phyloP scores from a whole-genome alignment of 345 rosid species.

The Brassica juncea region DNA sequence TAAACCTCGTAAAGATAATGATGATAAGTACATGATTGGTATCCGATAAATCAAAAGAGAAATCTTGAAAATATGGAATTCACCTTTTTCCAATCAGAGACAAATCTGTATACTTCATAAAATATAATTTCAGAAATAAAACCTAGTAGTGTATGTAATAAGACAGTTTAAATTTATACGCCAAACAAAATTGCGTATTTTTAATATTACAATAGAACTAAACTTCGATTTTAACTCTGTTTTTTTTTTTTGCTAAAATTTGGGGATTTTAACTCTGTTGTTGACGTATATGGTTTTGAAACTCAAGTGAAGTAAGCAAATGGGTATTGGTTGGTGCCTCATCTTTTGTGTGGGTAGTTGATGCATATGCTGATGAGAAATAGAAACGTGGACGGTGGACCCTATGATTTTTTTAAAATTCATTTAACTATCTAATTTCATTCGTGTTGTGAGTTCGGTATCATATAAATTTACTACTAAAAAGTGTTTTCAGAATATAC shows the following conservation, averaged over 20 bases:
- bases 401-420: slow-evolving; percentile 5
- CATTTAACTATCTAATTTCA: slow-evolving; percentile 2
- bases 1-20: slow-evolving; percentile 38
- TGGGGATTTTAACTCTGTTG: not conserved
- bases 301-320: slow-evolving; percentile 34
- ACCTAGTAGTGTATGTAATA: not conserved
- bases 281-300: slow-evolving; percentile 17
- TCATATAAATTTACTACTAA: not conserved
- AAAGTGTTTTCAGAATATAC: slow-evolving; percentile 9
- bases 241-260: not conserved
- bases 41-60: slow-evolving; percentile 26
- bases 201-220: not conserved
- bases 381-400: slow-evolving; percentile 35
- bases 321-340: slow-evolving; percentile 36
- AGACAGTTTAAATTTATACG: not conserved
- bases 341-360: slow-evolving; percentile 35
- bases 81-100: not conserved
- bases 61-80: not conserved
- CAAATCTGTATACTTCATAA: not conserved
- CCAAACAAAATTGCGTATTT: not conserved
- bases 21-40: slow-evolving; percentile 43
- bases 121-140: not conserved
- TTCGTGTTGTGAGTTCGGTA: not conserved
- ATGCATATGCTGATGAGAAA: slow-evolving; percentile 21
- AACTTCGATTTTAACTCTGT: not conserved